Base-by-base conservation (phyloP, 345 rosid species). In the Carallia pectinifolia region DNA sequence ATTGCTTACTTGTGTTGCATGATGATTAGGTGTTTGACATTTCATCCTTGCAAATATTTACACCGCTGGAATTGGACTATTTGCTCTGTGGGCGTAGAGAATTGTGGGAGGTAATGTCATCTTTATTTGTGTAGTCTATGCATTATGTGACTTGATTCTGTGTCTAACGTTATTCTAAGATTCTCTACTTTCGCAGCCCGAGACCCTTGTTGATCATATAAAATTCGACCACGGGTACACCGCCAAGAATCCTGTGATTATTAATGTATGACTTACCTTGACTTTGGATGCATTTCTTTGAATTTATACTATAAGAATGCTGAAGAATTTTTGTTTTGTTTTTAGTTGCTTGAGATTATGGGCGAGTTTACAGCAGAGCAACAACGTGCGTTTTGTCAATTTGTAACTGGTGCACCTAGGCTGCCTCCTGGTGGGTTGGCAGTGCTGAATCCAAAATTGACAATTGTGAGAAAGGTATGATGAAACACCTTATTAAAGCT, bases 151-250 rank as follows among this genome's bases (percentile, higher is more conserved):
- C 50, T 58, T 36, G 68, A 71, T 50, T 40, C 50, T 4, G 33
- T 65, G 44, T 31, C 55, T 6, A 29, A 7, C 15, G 47, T 19
- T 10, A 40, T 64, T 52, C 27, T 67, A 66, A 56, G 62, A 56
- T 61, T 39, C 66, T 71, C 59, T 9, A 61, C 67, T 71, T 53
- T 37, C 77, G 84, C 89, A 96, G 99, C 81, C 88, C 18, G 98
- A 88, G 60, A 81, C 94, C 36, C 98, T 96, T 72, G 85, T 79
- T 62, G 99, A 96, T 71, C 97, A 96, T 79, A 89, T 92, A 72
- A 96, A 92, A 80, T 96, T 96, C n/a, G 99, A 96, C 81, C 99
- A 96, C 64, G 99, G 99, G 64, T 96, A 92, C 81, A 96, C 88
- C 27, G 94, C 97, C 33, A 96, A 85, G 87, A 92, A 97, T 77